Evolutionary conservation across 805 yeast species (phyloP).

Genomic region (Sugiyamaella chiloensis): DNA sequence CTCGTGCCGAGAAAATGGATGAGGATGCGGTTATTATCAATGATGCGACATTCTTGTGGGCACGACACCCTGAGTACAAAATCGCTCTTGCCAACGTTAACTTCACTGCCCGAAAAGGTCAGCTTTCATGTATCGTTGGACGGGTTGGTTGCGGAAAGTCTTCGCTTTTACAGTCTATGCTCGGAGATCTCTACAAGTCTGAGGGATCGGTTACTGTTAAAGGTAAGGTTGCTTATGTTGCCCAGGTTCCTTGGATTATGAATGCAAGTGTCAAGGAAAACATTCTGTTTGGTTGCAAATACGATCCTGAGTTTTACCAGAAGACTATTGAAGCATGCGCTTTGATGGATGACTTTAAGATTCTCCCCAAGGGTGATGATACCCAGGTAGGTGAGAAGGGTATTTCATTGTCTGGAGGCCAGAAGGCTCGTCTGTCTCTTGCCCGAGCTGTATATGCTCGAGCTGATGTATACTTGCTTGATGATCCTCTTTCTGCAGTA

Average conservation of each 20-base stretch:
- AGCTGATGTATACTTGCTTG: constrained; percentile 64
- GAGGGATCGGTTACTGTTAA: constrained; percentile 68
- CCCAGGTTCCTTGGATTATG: constrained; percentile 95
- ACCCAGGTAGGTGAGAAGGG: constrained; percentile 87
- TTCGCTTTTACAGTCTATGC: constrained; percentile 69
- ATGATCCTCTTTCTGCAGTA: constrained; percentile 81
- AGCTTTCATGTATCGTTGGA: constrained; percentile 82
- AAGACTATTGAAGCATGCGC: constrained; percentile 64
- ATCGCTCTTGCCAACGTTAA: constrained; percentile 64
- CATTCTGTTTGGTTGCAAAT: constrained; percentile 62
- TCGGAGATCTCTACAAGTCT: constrained; percentile 78
- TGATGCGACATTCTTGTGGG: constrained; percentile 45
- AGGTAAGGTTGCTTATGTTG: constrained; percentile 83
- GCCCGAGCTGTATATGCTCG: constrained; percentile 77
- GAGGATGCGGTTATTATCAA: constrained; percentile 49
- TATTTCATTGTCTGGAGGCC: constrained; percentile 84
- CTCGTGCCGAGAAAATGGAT: constrained; percentile 57
- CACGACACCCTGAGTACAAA: constrained; percentile 56
- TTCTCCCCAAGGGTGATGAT: constrained; percentile 68
- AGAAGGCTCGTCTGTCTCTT: constrained; percentile 74
- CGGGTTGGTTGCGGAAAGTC: constrained; percentile 90
- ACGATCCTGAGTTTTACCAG: constrained; percentile 49
- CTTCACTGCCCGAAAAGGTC: constrained; percentile 71
- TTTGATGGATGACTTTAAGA: constrained; percentile 58
- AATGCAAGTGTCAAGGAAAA: constrained; percentile 85